Evolutionary conservation across 495 filamentous ascomycete genomes (phyloP), one percentile per base, ranked within the genome.

Genomic region (Penicillium coprophilum): DNA sequence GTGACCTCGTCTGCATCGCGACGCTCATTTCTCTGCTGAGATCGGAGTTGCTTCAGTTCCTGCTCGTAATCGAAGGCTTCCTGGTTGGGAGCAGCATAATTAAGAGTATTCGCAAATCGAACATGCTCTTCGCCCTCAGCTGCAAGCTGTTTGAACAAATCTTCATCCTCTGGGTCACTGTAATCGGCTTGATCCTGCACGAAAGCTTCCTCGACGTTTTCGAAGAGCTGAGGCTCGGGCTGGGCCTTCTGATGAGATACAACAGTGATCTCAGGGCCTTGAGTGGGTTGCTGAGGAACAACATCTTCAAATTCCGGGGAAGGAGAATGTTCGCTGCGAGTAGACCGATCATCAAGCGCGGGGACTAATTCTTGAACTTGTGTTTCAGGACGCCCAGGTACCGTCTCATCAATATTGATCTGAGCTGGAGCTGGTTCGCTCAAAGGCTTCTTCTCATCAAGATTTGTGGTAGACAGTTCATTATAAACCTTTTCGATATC

Each of bases 1-100:
- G 91, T 91, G 15, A 98, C 92, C 67, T 97, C 94, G 55, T 98
- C 94, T 2, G 94, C 91, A 69, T 98, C 94, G 62, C 94, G 83
- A 31, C 91, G 86, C 69, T 97, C 92, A 66, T 96, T 96, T 71
- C 92, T 93, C 65, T 97, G 94, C 66, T 97, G 92, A n/a, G 69
- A 83, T 27, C 93, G 90, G 4, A 98, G 81, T 27, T 90, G 84
- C 60, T 87, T 89, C 10, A 97, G 82, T 68, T 98, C 93, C 56
- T 81, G 75, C 60, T 98, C 92, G 67, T 93, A 96, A 19, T 90
- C 86, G 30, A 85, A 84, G 15, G 83, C 79, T 60, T 85, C 87
- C 63, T 91, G 81, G 9, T 64, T 67, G 19, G 76, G 70, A 11
- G 67, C 56, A 8, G 83, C 79, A 57, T 87, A 81, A 67, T 94